These are phyloP conservation scores for Phialocephala subalpina DNA, from an alignment of 2,329 filamentous ascomycete species.

Conservation along the genomic window DNA sequence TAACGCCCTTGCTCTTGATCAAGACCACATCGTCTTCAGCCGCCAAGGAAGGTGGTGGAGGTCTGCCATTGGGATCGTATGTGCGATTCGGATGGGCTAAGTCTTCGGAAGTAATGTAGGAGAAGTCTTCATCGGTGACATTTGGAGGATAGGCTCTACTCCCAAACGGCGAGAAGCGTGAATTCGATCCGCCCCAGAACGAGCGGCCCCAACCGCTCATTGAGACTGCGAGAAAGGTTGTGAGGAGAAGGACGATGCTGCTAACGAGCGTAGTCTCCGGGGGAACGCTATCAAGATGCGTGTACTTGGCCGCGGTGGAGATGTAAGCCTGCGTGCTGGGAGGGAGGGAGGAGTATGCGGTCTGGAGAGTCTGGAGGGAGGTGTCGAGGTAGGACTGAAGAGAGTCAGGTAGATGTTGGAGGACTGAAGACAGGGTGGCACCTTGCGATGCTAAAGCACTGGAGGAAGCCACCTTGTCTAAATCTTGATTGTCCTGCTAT, in stretches of 20 bases:
- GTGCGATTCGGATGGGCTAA: conserved; percentile 56
- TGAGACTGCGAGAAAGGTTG: conserved; percentile 37
- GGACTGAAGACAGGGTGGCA: conserved; percentile 61
- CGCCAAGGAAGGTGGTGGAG: conserved; percentile 48
- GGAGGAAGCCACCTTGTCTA: conserved; percentile 47
- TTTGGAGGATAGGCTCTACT: conserved; percentile 56
- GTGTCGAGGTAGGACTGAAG: conserved; percentile 63
- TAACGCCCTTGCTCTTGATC: conserved; percentile 71
- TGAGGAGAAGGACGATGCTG: conserved; percentile 37
- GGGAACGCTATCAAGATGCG: conserved; percentile 40
- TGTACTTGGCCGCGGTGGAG: conserved; percentile 36
- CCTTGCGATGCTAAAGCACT: conserved; percentile 60
- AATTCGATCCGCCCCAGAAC: conserved; percentile 38
- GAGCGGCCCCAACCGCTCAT: conserved; percentile 45
- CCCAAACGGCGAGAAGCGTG: conserved; percentile 43
- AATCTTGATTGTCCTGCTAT: conserved; percentile 29
- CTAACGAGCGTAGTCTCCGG: conserved; percentile 36
- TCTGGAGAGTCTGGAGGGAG: conserved; percentile 57
- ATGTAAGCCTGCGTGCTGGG: conserved; percentile 39
- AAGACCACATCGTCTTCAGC: conserved; percentile 74
- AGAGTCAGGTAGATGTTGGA: conserved; percentile 60
- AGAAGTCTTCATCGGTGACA: conserved; percentile 80
- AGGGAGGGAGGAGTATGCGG: conserved; percentile 48
- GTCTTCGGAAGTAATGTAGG: conserved; percentile 84
- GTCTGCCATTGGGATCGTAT: conserved; percentile 52